These are phyloP conservation scores for Aspergillus melleus DNA, from an alignment of 2,329 filamentous ascomycete genomes.

Conservation along the genomic window DNA sequence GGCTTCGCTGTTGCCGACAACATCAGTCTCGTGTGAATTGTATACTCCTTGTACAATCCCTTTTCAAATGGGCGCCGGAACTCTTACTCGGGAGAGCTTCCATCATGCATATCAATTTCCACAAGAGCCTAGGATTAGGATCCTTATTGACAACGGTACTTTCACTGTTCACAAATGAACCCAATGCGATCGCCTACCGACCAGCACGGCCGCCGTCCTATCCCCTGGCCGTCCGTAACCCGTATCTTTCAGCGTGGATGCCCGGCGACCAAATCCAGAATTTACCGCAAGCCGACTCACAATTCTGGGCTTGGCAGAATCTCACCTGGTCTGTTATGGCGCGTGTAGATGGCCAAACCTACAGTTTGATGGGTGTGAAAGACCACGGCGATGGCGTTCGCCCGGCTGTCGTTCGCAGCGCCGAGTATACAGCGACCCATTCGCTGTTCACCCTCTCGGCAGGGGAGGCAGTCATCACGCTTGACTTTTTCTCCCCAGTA, in stretches of 20 bases:
- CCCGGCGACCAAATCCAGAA: slow-evolving; percentile 39
- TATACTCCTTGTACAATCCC: neutral
- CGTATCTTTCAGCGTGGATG: slow-evolving; percentile 48
- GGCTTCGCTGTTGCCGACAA: too few relatives aligned
- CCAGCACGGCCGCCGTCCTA: slow-evolving; percentile 44
- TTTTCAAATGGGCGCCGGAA: neutral
- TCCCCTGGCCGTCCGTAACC: slow-evolving; percentile 45
- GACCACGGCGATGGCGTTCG: slow-evolving; percentile 25
- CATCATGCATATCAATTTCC: slow-evolving; percentile 17
- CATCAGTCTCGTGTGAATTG: neutral
- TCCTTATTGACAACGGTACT: slow-evolving; percentile 24
- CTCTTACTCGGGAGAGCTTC: neutral
- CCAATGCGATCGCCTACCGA: slow-evolving; percentile 17
- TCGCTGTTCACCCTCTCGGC: slow-evolving; percentile 42
- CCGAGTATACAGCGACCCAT: slow-evolving; percentile 45
- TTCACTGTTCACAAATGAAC: slow-evolving; percentile 13
- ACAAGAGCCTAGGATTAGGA: slow-evolving; percentile 19
- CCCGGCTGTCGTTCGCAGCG: slow-evolving; percentile 35
- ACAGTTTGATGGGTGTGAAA: slow-evolving; percentile 44
- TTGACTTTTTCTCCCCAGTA: slow-evolving; percentile 50
- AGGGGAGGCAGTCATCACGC: slow-evolving; percentile 33
- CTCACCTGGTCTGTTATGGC: slow-evolving; percentile 46
- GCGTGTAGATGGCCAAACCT: slow-evolving; percentile 41
- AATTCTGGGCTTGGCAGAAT: slow-evolving; percentile 47
- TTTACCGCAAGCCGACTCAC: slow-evolving; percentile 39